Percentiles rank a stretch among this genome's conserved stretches.
Evolutionary conservation across 2,329 filamentous ascomycete genomes (phyloP).

Genomic region (Fusarium temperatum): DNA sequence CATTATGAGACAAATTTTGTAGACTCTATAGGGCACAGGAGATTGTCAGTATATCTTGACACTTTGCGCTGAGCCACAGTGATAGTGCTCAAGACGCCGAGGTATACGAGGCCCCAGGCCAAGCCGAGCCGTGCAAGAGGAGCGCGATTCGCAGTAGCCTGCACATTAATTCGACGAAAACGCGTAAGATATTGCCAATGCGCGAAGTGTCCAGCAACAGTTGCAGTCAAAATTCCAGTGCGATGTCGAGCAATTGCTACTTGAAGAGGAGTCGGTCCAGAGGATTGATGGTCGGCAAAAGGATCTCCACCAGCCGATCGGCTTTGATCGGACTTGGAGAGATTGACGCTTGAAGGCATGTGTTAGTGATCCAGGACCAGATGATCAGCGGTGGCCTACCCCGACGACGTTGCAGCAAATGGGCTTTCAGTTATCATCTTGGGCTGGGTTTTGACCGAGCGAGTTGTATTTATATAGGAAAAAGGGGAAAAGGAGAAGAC

Average conservation of each 20-base stretch:
- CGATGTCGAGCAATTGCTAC: conserved; percentile 34
- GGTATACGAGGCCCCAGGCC: conserved; percentile 37
- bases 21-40: conserved; percentile 6
- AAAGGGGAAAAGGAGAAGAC: neutral
- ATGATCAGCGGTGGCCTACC: conserved; percentile 26
- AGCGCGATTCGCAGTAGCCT: conserved; percentile 27
- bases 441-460: neutral
- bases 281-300: conserved; percentile 40
- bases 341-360: conserved; percentile 31
- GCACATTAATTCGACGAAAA: conserved; percentile 30
- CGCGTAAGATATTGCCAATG: conserved; percentile 40
- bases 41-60: conserved; percentile 12
- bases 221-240: conserved; percentile 36
- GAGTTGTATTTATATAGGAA: neutral
- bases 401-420: conserved; percentile 9
- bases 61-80: conserved; percentile 37
- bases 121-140: conserved; percentile 36
- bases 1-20: conserved; percentile 58
- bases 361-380: conserved; percentile 21
- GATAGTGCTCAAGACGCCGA: conserved; percentile 37
- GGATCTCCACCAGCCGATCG: conserved; percentile 37
- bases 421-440: conserved; percentile 20
- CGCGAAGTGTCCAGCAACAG: conserved; percentile 39
- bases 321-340: conserved; percentile 38
- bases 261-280: conserved; percentile 42